Evolutionary conservation across 2,329 filamentous ascomycete genomes (phyloP).

Genomic region (Sclerotinia minor): DNA sequence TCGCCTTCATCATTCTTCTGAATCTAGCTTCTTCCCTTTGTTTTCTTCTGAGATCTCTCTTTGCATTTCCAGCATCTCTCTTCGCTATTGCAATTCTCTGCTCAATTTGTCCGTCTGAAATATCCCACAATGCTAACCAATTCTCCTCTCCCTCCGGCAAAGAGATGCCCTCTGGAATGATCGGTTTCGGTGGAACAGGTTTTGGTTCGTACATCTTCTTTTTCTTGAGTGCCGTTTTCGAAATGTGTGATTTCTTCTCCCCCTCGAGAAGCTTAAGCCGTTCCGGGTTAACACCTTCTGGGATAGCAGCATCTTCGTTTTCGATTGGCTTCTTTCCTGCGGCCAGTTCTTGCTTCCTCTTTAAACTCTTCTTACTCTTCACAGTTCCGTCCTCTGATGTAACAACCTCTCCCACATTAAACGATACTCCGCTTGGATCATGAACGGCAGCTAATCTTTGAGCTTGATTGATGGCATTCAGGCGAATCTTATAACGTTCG

Average conservation of each 20-base stretch:
- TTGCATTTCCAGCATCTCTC: conserved; percentile 31
- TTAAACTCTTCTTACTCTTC: conserved; percentile 28
- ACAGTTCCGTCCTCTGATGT: conserved; percentile 39
- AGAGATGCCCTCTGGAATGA: conserved; percentile 36
- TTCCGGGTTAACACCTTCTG: conserved; percentile 26
- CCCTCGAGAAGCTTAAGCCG: conserved; percentile 21
- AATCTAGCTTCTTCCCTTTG: conserved; percentile 37
- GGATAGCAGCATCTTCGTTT: conserved; percentile 13
- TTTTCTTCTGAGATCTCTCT: conserved; percentile 30
- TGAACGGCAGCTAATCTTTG: conserved; percentile 40
- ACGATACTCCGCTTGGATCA: conserved; percentile 40
- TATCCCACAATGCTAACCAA: conserved; percentile 41
- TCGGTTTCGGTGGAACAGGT: conserved; percentile 34
- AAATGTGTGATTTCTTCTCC: conserved; percentile 30
- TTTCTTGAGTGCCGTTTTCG: conserved; percentile 27
- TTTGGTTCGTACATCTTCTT: conserved; percentile 23
- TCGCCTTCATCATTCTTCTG: conserved; percentile 36
- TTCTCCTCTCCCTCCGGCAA: conserved; percentile 41
- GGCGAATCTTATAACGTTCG: conserved; percentile 40
- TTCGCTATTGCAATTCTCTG: conserved; percentile 33
- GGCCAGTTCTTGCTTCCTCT: conserved; percentile 29
- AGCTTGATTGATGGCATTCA: conserved; percentile 39
- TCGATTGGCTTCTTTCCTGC: conserved; percentile 13
- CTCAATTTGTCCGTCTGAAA: conserved; percentile 39
- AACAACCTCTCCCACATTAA: conserved; percentile 41